These are phyloP conservation scores for Quercus variabilis DNA, from an alignment of 306 rosid genomes.

Conservation along the genomic window DNA sequence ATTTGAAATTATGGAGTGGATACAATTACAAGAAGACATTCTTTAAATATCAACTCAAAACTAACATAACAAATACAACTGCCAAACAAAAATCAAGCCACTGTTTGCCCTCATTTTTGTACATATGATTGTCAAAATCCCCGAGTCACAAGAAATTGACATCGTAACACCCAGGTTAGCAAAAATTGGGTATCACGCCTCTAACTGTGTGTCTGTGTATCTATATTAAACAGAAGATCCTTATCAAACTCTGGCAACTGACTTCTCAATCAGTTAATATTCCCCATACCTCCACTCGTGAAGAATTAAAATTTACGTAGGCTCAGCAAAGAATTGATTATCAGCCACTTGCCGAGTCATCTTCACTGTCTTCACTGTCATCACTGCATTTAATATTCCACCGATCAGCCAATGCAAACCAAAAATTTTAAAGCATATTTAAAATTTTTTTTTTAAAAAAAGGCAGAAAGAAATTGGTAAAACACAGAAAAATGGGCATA, in stretches of 20 bases:
- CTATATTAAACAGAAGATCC: conserved; percentile 3
- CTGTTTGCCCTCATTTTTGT: not conserved
- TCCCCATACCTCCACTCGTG: not conserved
- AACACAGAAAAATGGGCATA: not conserved
- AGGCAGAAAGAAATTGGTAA: not conserved
- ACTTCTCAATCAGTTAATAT: not conserved
- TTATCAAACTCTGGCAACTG: conserved; percentile 17
- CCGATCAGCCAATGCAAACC: not conserved
- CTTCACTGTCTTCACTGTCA: conserved; percentile 77
- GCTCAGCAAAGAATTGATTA: not conserved
- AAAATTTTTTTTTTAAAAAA: not conserved
- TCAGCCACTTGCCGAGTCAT: conserved; percentile 54
- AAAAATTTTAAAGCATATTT: not conserved
- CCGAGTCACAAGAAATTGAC: not conserved
- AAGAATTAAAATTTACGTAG: conserved; percentile 1
- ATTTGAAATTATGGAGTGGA: not conserved
- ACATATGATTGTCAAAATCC: not conserved
- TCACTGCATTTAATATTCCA: conserved; percentile 52
- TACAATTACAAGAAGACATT: not conserved
- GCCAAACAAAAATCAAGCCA: not conserved
- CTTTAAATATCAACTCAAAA: not conserved
- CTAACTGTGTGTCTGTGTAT: conserved; percentile 9
- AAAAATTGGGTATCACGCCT: conserved; percentile 48
- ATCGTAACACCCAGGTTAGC: conserved; percentile 20
- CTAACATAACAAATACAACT: not conserved